phyloP scores from a whole-genome alignment of 2,329 filamentous ascomycete species.

The Stagonosporopsis chrysanthemi region DNA sequence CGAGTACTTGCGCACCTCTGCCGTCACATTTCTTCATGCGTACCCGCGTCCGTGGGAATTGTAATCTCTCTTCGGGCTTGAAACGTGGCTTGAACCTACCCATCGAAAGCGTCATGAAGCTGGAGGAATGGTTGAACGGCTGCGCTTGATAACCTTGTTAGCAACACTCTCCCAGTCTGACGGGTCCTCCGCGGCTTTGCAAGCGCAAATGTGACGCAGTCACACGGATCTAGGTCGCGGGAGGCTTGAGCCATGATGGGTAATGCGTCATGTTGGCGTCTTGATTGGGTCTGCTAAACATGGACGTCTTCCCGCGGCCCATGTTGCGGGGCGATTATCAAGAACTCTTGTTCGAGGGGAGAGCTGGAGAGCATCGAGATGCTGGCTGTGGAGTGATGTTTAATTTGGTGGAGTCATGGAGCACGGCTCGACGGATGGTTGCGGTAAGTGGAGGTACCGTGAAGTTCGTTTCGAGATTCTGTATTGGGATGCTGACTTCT shows the following conservation, averaged over 20 bases:
- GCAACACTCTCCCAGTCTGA: background rate
- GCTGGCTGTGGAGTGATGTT: background rate
- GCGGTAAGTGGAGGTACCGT: background rate
- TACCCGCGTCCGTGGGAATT: background rate
- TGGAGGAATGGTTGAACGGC: background rate
- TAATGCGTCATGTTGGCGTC: background rate
- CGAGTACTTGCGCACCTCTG: background rate
- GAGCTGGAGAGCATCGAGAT: background rate
- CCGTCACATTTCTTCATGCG: constrained; percentile 6
- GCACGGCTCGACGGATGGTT: constrained; percentile 5
- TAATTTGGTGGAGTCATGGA: background rate
- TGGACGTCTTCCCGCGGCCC: background rate
- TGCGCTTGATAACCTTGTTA: constrained; percentile 2
- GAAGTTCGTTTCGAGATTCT: constrained; percentile 11
- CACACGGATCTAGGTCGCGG: background rate
- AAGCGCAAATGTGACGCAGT: constrained; percentile 13
- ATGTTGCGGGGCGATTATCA: background rate
- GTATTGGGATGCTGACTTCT: background rate
- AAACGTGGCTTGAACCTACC: constrained; percentile 5
- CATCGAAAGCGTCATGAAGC: constrained; percentile 4
- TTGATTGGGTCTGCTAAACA: constrained; percentile 3
- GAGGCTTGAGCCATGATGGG: background rate
- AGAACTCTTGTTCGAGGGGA: constrained; percentile 1
- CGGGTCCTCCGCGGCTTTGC: constrained; percentile 1
- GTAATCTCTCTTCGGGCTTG: constrained; percentile 6